Base-by-base conservation (phyloP, 2,329 filamentous ascomycete genomes). In the Penicillium carneum region DNA sequence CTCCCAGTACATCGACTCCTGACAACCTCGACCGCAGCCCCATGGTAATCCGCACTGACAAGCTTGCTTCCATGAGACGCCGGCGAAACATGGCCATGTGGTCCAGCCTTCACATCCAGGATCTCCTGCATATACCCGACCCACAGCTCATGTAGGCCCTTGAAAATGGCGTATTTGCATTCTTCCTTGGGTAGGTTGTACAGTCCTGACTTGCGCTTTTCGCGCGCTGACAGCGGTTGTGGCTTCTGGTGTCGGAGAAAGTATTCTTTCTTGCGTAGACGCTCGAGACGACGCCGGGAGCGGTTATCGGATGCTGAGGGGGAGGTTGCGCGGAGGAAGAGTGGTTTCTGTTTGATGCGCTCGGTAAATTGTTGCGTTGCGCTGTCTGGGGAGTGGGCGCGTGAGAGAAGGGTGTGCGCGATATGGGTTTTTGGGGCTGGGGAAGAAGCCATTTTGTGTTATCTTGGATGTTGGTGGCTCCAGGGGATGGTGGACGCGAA, bases 21-120 rank as follows among this genome's bases (percentile, higher is more conserved):
- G 57, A 94, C 90, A 23, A 98, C 92, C 79, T 93, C 88, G 20
- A 97, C 76, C 68, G 88, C 82, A 16, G 94, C 93, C 1, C 95
- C 95, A 75, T 98, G 93, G 71, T 93, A 94, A 78, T 99, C 95
- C 1, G 93, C 94, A 59, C 89, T 92, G 46, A 87, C 88, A 36
- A 99, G 80, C 76, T 95, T 90, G 54, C 73, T 76, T 20, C 81
- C 81, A 65, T 79, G 77, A 43, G 71, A 71, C 39, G 72, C 63
- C 4, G 90, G 90, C 5, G 89, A 90, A 2, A 88, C 84, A 48
- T 52, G 42, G 38, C 65, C 46, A 59, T 59, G 67, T 64, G 58
- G 20, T 3, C 69, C 65, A 33, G 67, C 74, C 63, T 86, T 84
- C 57, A 86, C 73, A 5, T 89, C 90, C 1, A 98, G 79, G 0